phyloP scores from a whole-genome alignment of 106 monocot species.

The Apostasia ramifera region DNA sequence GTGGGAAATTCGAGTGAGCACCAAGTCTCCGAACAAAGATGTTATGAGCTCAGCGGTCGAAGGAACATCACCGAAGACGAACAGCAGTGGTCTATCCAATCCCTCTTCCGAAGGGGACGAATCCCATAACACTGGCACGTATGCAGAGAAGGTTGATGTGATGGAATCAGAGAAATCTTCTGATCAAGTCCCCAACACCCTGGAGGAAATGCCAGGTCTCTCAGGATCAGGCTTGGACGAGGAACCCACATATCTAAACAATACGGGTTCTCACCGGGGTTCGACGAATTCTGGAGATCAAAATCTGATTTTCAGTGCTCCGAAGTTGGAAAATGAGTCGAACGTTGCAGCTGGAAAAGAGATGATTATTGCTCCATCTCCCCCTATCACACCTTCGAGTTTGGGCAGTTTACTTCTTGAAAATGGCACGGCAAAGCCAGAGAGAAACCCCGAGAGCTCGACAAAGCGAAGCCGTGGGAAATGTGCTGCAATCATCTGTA shows the following conservation, averaged over 20 bases:
- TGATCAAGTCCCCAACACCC: neutral
- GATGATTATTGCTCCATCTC: neutral
- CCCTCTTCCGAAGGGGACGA: no score
- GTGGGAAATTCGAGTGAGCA: conserved; percentile 36
- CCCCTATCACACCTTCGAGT: no score
- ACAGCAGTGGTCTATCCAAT: conserved; percentile 40
- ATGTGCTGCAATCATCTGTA: conserved; percentile 4
- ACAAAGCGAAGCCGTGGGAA: conserved; percentile 24
- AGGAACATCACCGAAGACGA: conserved; percentile 27
- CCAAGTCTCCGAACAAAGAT: neutral
- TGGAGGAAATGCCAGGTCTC: conserved; percentile 23
- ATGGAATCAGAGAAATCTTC: conserved; percentile 10
- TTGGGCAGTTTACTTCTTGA: neutral
- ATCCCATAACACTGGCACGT: conserved; percentile 26
- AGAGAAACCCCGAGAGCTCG: conserved; percentile 30
- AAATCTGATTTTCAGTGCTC: conserved; percentile 18
- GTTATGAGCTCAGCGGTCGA: neutral
- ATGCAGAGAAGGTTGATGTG: conserved; percentile 14
- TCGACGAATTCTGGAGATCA: conserved; percentile 20
- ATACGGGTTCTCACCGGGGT: no score
- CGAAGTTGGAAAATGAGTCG: conserved; percentile 15
- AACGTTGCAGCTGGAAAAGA: conserved; percentile 13
- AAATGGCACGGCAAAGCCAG: neutral
- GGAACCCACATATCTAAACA: conserved; percentile 34
- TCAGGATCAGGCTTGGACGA: conserved; percentile 40